A percentile compares a stretch with the other conserved stretches of the same genome.
These are phyloP conservation scores for Tricholoma terreum DNA, from an alignment of 768 basidiomycete genomes.

Conservation along the genomic window DNA sequence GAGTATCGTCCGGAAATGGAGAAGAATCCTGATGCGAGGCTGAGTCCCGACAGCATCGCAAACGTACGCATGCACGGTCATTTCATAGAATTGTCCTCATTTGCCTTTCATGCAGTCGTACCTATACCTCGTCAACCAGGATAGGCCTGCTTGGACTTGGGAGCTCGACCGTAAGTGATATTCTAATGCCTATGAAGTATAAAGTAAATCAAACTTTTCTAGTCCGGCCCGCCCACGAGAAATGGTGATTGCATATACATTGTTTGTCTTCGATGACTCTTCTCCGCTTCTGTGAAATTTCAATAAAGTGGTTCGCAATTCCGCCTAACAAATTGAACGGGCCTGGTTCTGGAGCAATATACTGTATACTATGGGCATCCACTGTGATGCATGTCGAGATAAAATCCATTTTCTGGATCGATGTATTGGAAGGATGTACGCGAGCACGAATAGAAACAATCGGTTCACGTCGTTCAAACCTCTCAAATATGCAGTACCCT, in stretches of 20 bases:
- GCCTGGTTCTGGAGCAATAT: no score
- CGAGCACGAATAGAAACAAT: no score
- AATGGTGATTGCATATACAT: slow-evolving; percentile 4
- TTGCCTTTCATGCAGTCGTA: slow-evolving; percentile 48
- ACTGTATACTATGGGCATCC: no score
- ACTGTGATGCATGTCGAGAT: no score
- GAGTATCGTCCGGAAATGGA: slow-evolving; percentile 34
- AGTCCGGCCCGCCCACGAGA: slow-evolving; percentile 37
- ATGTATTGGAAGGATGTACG: no score
- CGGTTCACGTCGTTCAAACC: no score
- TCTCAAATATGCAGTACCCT: no score
- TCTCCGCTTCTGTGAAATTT: no score
- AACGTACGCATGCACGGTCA: slow-evolving; percentile 38
- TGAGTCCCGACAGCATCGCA: slow-evolving; percentile 69
- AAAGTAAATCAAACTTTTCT: background rate
- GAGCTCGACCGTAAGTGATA: slow-evolving; percentile 68
- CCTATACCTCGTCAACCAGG: slow-evolving; percentile 63
- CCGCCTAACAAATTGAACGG: no score
- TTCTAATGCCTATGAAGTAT: background rate
- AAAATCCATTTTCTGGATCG: no score
- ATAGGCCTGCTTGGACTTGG: slow-evolving; percentile 74
- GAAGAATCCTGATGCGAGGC: slow-evolving; percentile 42
- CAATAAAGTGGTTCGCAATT: no score
- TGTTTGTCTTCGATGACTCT: no score
- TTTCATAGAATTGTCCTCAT: background rate